Evolutionary conservation across 2,329 filamentous ascomycete genomes (phyloP).

Genomic region (Bipolaris sorokiniana): DNA sequence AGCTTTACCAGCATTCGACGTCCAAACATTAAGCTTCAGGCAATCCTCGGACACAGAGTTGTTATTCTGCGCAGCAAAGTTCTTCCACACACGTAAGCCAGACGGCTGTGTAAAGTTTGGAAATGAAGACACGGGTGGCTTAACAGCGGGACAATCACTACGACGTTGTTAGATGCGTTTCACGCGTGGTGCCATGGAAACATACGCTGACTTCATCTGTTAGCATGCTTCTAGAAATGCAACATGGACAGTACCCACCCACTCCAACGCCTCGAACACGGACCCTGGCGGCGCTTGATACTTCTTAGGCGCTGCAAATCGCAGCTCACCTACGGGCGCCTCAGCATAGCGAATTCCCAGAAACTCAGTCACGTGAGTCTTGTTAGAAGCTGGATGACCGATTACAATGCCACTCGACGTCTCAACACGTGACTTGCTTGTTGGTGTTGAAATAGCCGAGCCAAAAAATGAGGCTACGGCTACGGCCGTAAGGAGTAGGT

Average conservation of each 20-base stretch:
- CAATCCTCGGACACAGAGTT: constrained; percentile 38
- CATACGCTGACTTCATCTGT: constrained; percentile 31
- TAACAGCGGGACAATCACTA: constrained; percentile 35
- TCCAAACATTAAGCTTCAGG: constrained; percentile 41
- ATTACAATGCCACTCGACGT: constrained; percentile 43
- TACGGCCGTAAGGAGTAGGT: constrained; percentile 16
- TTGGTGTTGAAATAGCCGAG: constrained; percentile 13
- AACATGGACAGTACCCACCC: constrained; percentile 16
- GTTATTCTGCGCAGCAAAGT: constrained; percentile 34
- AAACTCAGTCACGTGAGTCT: constrained; percentile 38
- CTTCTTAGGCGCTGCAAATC: constrained; percentile 42
- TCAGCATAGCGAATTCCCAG: constrained; percentile 47
- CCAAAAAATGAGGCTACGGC: constrained; percentile 18
- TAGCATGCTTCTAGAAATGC: constrained; percentile 5
- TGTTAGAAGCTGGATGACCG: constrained; percentile 39
- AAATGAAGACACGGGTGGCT: constrained; percentile 31
- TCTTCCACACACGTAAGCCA: constrained; percentile 34
- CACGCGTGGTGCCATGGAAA: neutral
- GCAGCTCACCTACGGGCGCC: constrained; percentile 41
- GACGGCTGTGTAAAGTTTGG: constrained; percentile 37
- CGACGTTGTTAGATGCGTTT: constrained; percentile 2
- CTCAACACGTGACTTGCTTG: constrained; percentile 16
- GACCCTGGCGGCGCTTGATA: constrained; percentile 29
- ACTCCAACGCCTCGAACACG: constrained; percentile 33
- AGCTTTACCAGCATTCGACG: constrained; percentile 21